These are phyloP conservation scores for Myxozyma mucilagina DNA, from an alignment of 805 yeast genomes.

Conservation along the genomic window DNA sequence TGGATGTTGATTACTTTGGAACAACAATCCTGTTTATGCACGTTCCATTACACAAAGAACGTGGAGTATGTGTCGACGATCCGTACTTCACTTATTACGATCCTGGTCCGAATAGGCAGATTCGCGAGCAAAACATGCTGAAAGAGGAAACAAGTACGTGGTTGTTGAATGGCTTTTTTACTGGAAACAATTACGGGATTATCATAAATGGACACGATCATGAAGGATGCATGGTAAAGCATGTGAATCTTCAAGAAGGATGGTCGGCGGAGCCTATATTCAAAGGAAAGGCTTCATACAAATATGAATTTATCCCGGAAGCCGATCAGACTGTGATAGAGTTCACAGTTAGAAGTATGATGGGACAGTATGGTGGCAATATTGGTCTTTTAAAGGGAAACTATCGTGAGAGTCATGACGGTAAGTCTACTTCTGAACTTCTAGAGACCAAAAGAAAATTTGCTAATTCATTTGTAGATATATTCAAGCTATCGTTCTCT, in stretches of 20 bases:
- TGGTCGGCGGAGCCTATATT: slow-evolving; percentile 11
- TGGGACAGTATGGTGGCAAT: slow-evolving; percentile 95
- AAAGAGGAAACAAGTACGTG: slow-evolving; percentile 63
- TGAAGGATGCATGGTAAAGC: slow-evolving; percentile 71
- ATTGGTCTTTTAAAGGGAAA: slow-evolving; percentile 82
- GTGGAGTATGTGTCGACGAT: slow-evolving; percentile 84
- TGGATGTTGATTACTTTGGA: slow-evolving; percentile 53
- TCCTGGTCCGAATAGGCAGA: slow-evolving; percentile 53
- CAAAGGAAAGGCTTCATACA: slow-evolving; percentile 5
- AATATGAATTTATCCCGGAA: not conserved
- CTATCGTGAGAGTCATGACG: slow-evolving; percentile 46
- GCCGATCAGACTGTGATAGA: slow-evolving; percentile 16
- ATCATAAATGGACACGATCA: slow-evolving; percentile 95
- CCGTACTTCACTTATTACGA: slow-evolving; percentile 67
- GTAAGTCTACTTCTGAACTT: not conserved
- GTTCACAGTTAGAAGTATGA: slow-evolving; percentile 84
- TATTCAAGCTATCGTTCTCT: slow-evolving; percentile 54
- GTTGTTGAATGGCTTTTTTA: slow-evolving; percentile 71
- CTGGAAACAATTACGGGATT: slow-evolving; percentile 50
- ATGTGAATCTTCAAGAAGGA: not conserved
- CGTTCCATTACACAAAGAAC: slow-evolving; percentile 80
- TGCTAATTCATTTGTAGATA: not conserved
- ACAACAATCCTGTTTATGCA: slow-evolving; percentile 83
- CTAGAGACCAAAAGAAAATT: not conserved
- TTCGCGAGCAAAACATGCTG: slow-evolving; percentile 82